phyloP scores from a whole-genome alignment of 2,329 filamentous ascomycete species.

The Cadophora gregata region DNA sequence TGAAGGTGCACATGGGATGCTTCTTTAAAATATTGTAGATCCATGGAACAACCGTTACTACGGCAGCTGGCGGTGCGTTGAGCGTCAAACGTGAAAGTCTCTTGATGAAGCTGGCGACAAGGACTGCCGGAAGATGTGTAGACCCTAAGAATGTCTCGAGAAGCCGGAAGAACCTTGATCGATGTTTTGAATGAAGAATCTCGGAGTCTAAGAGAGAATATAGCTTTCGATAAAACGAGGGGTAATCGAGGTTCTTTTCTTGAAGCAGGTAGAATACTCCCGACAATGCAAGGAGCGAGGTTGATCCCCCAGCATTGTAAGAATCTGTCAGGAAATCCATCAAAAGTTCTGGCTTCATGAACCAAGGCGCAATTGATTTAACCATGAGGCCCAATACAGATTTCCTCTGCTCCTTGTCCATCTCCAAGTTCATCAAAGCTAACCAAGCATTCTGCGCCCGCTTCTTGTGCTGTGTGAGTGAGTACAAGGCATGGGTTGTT shows the following conservation, averaged over 20 bases:
- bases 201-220: constrained; percentile 89
- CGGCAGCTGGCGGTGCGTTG: constrained; percentile 86
- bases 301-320: constrained; percentile 85
- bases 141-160: constrained; percentile 90
- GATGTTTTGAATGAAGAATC: constrained; percentile 91
- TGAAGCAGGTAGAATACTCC: constrained; percentile 95
- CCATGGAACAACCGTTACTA: constrained; percentile 90
- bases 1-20: constrained; percentile 91
- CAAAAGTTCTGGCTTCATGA: constrained; percentile 83
- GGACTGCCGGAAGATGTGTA: constrained; percentile 86
- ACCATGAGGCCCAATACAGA: constrained; percentile 76
- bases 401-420: constrained; percentile 79
- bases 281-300: constrained; percentile 84
- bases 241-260: constrained; percentile 94
- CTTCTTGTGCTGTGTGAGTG: constrained; percentile 74
- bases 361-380: constrained; percentile 84
- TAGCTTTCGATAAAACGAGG: constrained; percentile 89
- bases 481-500: constrained; percentile 69
- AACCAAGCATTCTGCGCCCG: constrained; percentile 89
- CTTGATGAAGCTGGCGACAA: constrained; percentile 97
- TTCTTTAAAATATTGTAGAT: constrained; percentile 92
- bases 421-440: constrained; percentile 69
- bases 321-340: constrained; percentile 98
- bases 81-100: constrained; percentile 83
- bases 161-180: constrained; percentile 90